Evolutionary conservation across 306 rosid species (phyloP).

Genomic region (Cucurbita maxima): DNA sequence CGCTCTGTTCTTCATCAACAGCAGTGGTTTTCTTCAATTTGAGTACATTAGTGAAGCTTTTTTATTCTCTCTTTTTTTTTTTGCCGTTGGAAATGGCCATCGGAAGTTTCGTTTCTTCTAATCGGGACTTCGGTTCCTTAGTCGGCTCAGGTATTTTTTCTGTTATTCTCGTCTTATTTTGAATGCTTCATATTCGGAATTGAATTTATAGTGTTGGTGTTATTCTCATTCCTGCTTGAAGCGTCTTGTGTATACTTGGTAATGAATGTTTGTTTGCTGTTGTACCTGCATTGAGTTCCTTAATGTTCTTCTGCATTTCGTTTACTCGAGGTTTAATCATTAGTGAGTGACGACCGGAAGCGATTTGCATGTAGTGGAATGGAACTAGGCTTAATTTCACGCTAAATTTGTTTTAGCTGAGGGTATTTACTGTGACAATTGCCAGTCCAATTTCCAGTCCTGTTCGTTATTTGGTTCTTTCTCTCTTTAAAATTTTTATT

Average conservation of each 20-base stretch:
- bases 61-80: background rate
- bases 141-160: conserved; percentile 29
- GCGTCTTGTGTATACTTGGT: background rate
- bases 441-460: background rate
- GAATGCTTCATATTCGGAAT: background rate
- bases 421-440: background rate
- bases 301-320: background rate
- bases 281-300: background rate
- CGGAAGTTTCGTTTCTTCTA: conserved; percentile 53
- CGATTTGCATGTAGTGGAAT: background rate
- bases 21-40: conserved; percentile 7
- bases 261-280: background rate
- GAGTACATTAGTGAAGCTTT: background rate
- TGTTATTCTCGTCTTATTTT: background rate
- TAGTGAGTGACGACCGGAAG: background rate
- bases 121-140: conserved; percentile 51
- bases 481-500: background rate
- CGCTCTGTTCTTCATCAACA: background rate
- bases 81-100: conserved; percentile 35
- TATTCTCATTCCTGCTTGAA: background rate
- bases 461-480: background rate
- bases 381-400: background rate
- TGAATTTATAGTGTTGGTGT: background rate
- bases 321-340: background rate
- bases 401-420: background rate